Base-by-base conservation (phyloP, 257 asterid species). In the Cynanchum wilfordii region DNA sequence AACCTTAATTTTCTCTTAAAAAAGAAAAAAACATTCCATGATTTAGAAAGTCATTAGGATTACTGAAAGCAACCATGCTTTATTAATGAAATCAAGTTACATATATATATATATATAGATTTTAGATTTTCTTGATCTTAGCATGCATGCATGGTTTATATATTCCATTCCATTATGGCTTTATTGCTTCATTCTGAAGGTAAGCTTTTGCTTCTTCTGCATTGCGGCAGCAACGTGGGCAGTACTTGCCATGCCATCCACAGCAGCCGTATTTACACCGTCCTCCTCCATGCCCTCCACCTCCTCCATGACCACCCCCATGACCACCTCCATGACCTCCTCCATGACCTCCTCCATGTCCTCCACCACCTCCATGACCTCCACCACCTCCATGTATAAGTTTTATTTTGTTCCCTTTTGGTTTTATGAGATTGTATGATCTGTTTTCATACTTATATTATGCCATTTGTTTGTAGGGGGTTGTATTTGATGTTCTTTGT, bases 211-310 rank as follows among this genome's bases (percentile, higher is more conserved):
- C 69, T 71, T 71, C 76, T 40, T 76, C 52, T 44, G 54, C 25
- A 27, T 33, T 52, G 66, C 50, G 58, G 51, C 72, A 76, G 73
- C 80, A 76, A 50, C 20, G 55, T 29, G 54, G 22, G 51, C 75
- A 76, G 30, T 56, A 42, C 5, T 40, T 22, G 1, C 76, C 72
- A 5, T 70, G n/a, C 9, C 69, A 42, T 2, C 38, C 56, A 66
- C 71, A 66, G 56, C 71, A 66, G 1, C 71, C 56, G 7, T 11
- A 66, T 16, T 59, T 27, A 19, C 77, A 54, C 0, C 69, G 57
- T 52, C 58, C 56, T 4, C 60, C 20, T 4, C 60, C 20, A 22
- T 36, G 15, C 0, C 62, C 62, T 27, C 62, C 73, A 10, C 22
- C 57, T 0, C 52, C 33, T 1, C 44, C 44, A 38, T 40, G 56